These are phyloP conservation scores for Pythium sp. DNA, from an alignment of 352 stramenopile species.

Conservation along the genomic window DNA sequence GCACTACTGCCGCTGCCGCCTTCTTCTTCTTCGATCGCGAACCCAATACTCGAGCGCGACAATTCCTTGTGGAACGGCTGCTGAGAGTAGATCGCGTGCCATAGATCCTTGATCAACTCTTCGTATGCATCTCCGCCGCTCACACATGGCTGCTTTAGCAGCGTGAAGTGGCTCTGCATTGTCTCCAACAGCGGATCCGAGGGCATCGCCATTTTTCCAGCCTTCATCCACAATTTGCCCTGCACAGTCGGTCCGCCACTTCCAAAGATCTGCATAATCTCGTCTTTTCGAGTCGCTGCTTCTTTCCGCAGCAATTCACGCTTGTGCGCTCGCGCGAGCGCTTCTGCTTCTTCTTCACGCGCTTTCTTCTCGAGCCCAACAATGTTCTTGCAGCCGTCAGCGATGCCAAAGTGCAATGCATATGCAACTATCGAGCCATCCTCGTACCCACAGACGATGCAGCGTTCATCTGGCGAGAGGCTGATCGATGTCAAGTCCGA, in stretches of 20 bases:
- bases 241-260: conserved; percentile 23
- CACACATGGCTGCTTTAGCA: conserved; percentile 70
- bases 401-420: conserved; percentile 78
- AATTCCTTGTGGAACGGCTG: conserved; percentile 32
- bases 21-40: conserved; percentile 16
- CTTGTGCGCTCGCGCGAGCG: conserved; percentile 70
- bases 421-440: conserved; percentile 79
- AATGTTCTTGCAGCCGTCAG: conserved; percentile 70
- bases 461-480: conserved; percentile 79
- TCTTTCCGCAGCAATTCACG: conserved; percentile 67
- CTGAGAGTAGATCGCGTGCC: conserved; percentile 64
- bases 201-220: conserved; percentile 54
- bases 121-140: conserved; percentile 66
- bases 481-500: conserved; percentile 66
- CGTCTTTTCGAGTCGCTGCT: conserved; percentile 32
- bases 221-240: conserved; percentile 49
- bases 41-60: conserved; percentile 16
- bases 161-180: conserved; percentile 66
- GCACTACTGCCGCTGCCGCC: neutral
- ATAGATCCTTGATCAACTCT: conserved; percentile 53
- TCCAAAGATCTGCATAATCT: conserved; percentile 51
- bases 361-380: conserved; percentile 70
- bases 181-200: conserved; percentile 45
- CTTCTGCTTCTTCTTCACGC: conserved; percentile 72
- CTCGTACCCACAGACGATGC: conserved; percentile 77